Base-by-base conservation (phyloP, 345 rosid genomes). In the Pelargonium nanum region DNA sequence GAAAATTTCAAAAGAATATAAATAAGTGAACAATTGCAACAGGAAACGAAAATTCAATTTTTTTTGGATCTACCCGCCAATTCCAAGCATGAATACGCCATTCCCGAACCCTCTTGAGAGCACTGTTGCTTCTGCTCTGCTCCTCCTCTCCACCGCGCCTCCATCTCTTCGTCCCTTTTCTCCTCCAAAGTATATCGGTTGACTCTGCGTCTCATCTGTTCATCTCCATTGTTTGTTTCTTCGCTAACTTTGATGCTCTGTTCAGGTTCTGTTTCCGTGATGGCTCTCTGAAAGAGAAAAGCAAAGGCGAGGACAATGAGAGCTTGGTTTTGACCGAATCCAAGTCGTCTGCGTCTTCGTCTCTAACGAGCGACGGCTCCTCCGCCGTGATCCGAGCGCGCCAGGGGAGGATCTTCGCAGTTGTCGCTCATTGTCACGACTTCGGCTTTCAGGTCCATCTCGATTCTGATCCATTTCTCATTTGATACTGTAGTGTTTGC, bases 101-200 rank as follows among this genome's bases (percentile, higher is more conserved):
- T 89, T 87, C 76, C 97, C 99, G 25, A 78, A 85, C 51, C 59
- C 76, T 51, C 66, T 64, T 26, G 99, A 87, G 74, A 77, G 66
- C 75, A 59, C 75, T 2, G 94, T 75, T 25, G 96, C 97, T 69
- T 80, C 94, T 17, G 80, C 94, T 65, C 98, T 87, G 17, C 87
- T 89, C 68, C 86, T 81, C 19, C 96, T 89, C 75, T 83, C 87
- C 30, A 23, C 63, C 56, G 51, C 55, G 20, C 64, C 80, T 40
- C 61, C 48, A 9, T 54, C 77, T 60, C 61, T 62, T 5, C 26
- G 20, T 26, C 55, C 22, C 12, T 34, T 48, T 20, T 26, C 56
- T 24, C 62, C 55, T 40, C 2, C 22, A 17, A 16, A 21, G 24
- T 20, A 19, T 17, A 54, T 54, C 55, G 55, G 45, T 34, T 34